These are phyloP conservation scores for Plenodomus biglobosus DNA, from an alignment of 2,329 filamentous ascomycete genomes.

Conservation along the genomic window DNA sequence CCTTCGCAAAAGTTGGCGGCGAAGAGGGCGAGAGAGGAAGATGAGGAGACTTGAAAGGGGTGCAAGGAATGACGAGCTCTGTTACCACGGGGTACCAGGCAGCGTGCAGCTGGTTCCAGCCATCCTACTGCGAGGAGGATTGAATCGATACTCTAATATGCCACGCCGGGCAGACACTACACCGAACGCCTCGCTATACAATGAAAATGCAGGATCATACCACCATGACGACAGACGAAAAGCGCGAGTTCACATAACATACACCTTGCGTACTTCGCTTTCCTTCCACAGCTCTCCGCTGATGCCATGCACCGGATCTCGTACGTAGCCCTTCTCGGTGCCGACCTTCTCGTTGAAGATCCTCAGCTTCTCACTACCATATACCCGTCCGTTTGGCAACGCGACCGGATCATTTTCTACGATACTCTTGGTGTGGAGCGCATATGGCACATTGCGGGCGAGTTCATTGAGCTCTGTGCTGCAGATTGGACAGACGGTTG, in stretches of 20 bases:
- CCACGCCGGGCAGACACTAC: neutral
- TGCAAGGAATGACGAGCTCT: neutral
- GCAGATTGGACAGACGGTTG: constrained; percentile 91
- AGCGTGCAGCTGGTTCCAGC: too few species aligned
- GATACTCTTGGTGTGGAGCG: constrained; percentile 90
- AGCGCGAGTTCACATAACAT: constrained; percentile 65
- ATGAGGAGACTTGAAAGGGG: constrained; percentile 5
- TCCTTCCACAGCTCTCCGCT: constrained; percentile 54
- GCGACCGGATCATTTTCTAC: constrained; percentile 86
- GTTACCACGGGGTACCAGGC: neutral
- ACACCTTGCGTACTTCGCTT: constrained; percentile 78
- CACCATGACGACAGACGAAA: neutral
- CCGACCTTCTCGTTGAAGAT: constrained; percentile 80
- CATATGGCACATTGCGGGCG: constrained; percentile 85
- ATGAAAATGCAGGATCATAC: neutral
- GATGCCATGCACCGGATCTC: constrained; percentile 69
- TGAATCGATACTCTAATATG: neutral
- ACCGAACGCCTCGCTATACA: constrained; percentile 16
- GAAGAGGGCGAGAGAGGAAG: constrained; percentile 21
- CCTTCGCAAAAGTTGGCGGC: constrained; percentile 9
- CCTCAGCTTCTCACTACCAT: constrained; percentile 72
- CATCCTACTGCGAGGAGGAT: neutral
- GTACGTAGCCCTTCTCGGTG: constrained; percentile 65
- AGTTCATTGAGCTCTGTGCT: constrained; percentile 92
- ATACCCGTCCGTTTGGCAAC: constrained; percentile 83